Evolutionary conservation across 2,329 filamentous ascomycete species (phyloP), one percentile per base, ranked within the genome.

Genomic region (Paracoccidioides lutzii): DNA sequence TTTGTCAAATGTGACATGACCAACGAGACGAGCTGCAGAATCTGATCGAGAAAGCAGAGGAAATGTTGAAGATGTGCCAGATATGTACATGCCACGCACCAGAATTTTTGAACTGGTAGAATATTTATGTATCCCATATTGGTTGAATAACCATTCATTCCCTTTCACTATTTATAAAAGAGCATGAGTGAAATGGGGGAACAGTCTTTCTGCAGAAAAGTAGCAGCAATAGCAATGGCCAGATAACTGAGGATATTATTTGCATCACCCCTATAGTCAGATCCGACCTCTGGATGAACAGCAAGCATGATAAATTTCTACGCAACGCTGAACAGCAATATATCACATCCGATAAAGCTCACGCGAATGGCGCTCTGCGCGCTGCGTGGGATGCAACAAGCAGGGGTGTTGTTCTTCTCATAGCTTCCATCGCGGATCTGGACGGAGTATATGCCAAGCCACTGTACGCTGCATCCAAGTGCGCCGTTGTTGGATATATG

Each of bases 401-500:
- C 22, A 67, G 66, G 48, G 68, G 68, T 22, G 68, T 72, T 1
- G 62, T 73, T 2, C 48, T 70, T 7, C 60, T 69, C 28, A 59
- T 69, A 1, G 60, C 69, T 0, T 68, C 65, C 8, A 50, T 67
- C 0, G 69, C 70, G 0, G 71, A 71, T 1, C 62, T 57, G 30
- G 7, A 52, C 14, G 53, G 53, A 12, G 46, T 57, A 3, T 71
- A 68, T 53, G 56, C 60, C n/a, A 57, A 62, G 5, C 60, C 70
- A 12, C 38, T 73, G 9, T 73, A 73, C 58, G 60, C 58, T 51
- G 68, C 71, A 0, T 63, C 63, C 5, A 74, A 73, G 57, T 69
- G 72, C 54, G 70, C 68, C 0, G 53, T 72, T n/a, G 65, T 71
- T 4, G 71, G 71, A 0, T 73, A 73, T 53, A 63, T 66, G 10